Evolutionary conservation across 805 yeast genomes (phyloP), one percentile per base, ranked within the genome.

Genomic region (Yamadazyma sp.): DNA sequence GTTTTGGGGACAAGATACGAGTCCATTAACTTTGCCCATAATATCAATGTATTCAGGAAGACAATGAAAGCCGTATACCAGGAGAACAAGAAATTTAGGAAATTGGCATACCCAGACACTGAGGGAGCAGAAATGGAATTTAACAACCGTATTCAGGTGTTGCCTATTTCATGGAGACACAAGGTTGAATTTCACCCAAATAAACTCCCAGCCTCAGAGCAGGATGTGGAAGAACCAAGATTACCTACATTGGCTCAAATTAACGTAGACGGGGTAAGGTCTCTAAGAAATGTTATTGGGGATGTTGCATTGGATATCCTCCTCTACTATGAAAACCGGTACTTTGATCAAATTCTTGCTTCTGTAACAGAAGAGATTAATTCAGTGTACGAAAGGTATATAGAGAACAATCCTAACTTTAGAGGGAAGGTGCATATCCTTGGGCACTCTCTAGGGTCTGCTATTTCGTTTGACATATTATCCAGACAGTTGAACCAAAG

Each of bases 81-180:
- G 5, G 62, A 73, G 14, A 69, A 73, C 28, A 53, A 58, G 4
- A 55, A 59, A 17, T 67, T 73, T 38, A 61, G 64, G 38, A 48
- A 64, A 9, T 27, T 71, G 44, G 67, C 65, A 0, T 61, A 67
- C 37, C 58, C 59, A 5, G 41, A 44, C 25, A 30, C 32, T 3
- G 42, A 49, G 16, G 44, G 45, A 21, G 23, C 28, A 7, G 44
- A 46, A 4, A n/a, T 21, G n/a, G 28, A 37, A 6, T 31, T 37
- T 2, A 80, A 82, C 47, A 79, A 82, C 48, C 71, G 77, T 24
- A 73, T 86, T 19, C 98, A 91, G 60, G 88, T 88, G 0, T 66
- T 91, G 11, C 99, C 99, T 0, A 84, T 91, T 7, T 72, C 91
- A 4, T 91, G 99, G 99, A 72, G 99, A 46, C 85, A 87, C 52